These are phyloP conservation scores for Fomitopsis betulina DNA, from an alignment of 1,284 basidiomycete species.

Conservation along the genomic window DNA sequence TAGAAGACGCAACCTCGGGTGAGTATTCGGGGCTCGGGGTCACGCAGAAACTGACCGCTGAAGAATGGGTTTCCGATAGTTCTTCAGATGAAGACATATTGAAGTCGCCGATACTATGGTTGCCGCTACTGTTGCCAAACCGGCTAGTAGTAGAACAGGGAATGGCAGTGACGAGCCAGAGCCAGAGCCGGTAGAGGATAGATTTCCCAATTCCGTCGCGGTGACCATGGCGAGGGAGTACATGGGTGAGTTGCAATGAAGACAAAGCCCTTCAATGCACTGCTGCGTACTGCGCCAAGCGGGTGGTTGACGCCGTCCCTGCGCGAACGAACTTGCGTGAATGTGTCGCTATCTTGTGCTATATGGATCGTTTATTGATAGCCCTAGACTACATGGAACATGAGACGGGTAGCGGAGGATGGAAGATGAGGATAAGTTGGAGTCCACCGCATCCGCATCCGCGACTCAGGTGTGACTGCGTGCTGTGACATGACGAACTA, in stretches of 20 bases:
- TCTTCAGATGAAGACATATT: constrained; percentile 87
- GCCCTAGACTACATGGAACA: not conserved
- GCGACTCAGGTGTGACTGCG: not conserved
- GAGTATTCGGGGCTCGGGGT: no score
- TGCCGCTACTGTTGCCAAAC: constrained; percentile 61
- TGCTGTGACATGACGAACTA: not conserved
- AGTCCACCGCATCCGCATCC: not conserved
- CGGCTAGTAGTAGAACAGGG: constrained; percentile 58
- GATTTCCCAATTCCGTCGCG: not conserved
- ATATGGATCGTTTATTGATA: no score
- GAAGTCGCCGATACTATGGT: constrained; percentile 80
- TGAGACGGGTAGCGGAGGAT: not conserved
- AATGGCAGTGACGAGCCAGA: constrained; percentile 42
- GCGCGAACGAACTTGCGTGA: not conserved
- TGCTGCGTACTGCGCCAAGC: not conserved
- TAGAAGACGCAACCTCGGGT: constrained; percentile 22
- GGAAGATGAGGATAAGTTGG: not conserved
- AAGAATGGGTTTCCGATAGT: constrained; percentile 79
- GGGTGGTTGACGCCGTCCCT: no score
- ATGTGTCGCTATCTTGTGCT: no score
- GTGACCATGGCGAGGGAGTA: not conserved
- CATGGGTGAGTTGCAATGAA: not conserved
- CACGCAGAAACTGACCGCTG: constrained; percentile 54
- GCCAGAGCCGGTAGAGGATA: constrained; percentile 21
- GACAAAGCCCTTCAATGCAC: not conserved